Percentiles rank a stretch among this genome's conserved stretches.
Evolutionary conservation across 1,284 basidiomycete species (phyloP).

Genomic region (Cutaneotrichosporon cyanovorans): DNA sequence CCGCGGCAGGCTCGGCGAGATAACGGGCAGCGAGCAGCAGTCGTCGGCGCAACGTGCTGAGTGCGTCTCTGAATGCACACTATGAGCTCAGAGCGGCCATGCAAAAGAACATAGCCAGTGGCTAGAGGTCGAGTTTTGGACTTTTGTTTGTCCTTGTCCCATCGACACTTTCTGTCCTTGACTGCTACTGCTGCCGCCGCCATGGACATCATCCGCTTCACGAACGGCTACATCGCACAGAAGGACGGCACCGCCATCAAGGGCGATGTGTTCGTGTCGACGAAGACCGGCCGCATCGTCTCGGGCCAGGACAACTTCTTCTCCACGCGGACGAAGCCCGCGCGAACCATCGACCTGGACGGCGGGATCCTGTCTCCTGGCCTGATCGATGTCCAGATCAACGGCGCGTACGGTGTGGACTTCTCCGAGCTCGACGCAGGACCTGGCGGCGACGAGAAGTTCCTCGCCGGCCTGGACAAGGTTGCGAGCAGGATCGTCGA

Average conservation of each 20-base stretch:
- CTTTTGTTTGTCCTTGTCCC: no score
- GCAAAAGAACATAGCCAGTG: no score
- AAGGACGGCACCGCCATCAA: constrained; percentile 57
- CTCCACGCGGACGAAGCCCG: constrained; percentile 11
- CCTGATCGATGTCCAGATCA: constrained; percentile 62
- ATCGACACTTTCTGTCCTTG: background rate
- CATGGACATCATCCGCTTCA: constrained; percentile 61
- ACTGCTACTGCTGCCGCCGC: background rate
- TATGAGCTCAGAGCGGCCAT: no score
- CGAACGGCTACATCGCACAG: constrained; percentile 66
- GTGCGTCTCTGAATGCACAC: no score
- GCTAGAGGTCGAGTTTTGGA: no score
- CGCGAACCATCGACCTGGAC: constrained; percentile 42
- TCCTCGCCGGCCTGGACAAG: constrained; percentile 59
- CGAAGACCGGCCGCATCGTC: constrained; percentile 26
- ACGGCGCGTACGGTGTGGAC: constrained; percentile 83
- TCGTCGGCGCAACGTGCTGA: no score
- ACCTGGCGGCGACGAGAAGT: constrained; percentile 59
- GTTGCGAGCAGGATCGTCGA: constrained; percentile 70
- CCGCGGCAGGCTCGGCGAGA: background rate
- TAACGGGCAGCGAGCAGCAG: background rate
- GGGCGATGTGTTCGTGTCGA: constrained; percentile 33
- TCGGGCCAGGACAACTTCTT: constrained; percentile 31
- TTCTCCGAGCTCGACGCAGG: constrained; percentile 61
- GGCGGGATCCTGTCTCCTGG: constrained; percentile 70